phyloP scores from a whole-genome alignment of 2,329 filamentous ascomycete genomes.

The Nectriaceae sp. region DNA sequence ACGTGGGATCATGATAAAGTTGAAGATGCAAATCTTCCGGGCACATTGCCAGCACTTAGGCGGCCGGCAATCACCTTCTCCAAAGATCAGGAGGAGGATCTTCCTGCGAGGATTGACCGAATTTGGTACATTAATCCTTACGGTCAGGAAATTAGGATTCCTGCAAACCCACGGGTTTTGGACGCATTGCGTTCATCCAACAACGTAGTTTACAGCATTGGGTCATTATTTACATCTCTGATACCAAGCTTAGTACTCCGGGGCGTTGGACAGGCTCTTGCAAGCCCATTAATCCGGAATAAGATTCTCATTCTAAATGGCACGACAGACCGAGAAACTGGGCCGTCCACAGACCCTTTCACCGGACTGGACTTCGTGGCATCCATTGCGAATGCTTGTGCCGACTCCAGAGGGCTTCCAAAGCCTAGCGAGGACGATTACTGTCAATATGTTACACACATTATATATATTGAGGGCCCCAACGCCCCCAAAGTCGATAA shows the following conservation, averaged over 20 bases:
- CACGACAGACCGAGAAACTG: conserved; percentile 82
- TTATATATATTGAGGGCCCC: conserved; percentile 76
- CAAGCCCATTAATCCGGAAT: conserved; percentile 49
- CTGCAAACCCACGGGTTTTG: conserved; percentile 79
- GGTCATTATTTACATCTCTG: conserved; percentile 89
- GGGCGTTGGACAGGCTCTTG: conserved; percentile 67
- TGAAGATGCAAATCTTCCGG: conserved; percentile 80
- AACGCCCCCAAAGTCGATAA: conserved; percentile 71
- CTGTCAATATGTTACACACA: conserved; percentile 75
- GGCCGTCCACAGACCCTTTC: conserved; percentile 65
- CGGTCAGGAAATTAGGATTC: conserved; percentile 89
- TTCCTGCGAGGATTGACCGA: conserved; percentile 75
- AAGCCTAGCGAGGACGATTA: conserved; percentile 50
- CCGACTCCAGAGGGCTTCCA: conserved; percentile 60
- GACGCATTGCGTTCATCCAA: conserved; percentile 64
- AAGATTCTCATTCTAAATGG: conserved; percentile 88
- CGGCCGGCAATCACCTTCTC: conserved; percentile 81
- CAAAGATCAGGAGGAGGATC: conserved; percentile 73
- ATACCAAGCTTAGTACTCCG: conserved; percentile 77
- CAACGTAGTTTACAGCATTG: conserved; percentile 86
- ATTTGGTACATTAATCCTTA: conserved; percentile 99
- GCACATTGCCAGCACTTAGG: conserved; percentile 77
- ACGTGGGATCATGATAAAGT: conserved; percentile 62
- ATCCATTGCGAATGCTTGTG: conserved; percentile 74
- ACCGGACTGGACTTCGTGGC: conserved; percentile 79